Base-by-base conservation (phyloP, 345 rosid species). In the Mercurialis annua region DNA sequence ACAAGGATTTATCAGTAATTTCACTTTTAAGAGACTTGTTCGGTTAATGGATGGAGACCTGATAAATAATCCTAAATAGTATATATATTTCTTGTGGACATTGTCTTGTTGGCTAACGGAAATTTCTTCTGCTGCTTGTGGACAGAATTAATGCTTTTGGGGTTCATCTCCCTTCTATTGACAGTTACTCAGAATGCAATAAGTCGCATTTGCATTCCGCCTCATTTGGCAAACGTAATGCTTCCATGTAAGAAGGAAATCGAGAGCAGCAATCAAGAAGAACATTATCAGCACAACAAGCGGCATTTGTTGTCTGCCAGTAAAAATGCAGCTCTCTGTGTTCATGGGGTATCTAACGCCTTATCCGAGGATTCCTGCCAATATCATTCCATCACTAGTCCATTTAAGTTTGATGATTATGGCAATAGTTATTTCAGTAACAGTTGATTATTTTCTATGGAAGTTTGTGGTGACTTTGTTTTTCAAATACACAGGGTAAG, bases 141-240 rank as follows among this genome's bases (percentile, higher is more conserved):
- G 38, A 74, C 86, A 93, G 98, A 93, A 66, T 71, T 93, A 89
- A 93, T 90, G 98, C 90, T 93, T 33, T 77, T 93, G 1, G 98
- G 98, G 49, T 90, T 93, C 80, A 87, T 90, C 48, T 93, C 98
- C 48, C 85, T 93, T 21, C 71, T 93, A 66, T 69, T 93, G 59
- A 86, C 89, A 3, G 94, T 86, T 12, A 80, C 81, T 53, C 97
- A 89, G 71, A 49, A 74, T 29, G 50, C 77, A 23, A 83, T 93
- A 34, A 79, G 79, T 64, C 74, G 74, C 33, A 78, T 87, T 8
- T 93, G 98, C 78, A 79, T 87, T 57, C 86, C 96, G 40, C 38
- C 72, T 38, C 54, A 75, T 59, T 70, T 90, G 58, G 83, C 83
- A 11, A 59, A 63, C 46, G 30, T 61, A 61, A 87, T 93, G 98